Conservation (phyloP, 139 green algal species). For the Coccomyxa sp. region DNA sequence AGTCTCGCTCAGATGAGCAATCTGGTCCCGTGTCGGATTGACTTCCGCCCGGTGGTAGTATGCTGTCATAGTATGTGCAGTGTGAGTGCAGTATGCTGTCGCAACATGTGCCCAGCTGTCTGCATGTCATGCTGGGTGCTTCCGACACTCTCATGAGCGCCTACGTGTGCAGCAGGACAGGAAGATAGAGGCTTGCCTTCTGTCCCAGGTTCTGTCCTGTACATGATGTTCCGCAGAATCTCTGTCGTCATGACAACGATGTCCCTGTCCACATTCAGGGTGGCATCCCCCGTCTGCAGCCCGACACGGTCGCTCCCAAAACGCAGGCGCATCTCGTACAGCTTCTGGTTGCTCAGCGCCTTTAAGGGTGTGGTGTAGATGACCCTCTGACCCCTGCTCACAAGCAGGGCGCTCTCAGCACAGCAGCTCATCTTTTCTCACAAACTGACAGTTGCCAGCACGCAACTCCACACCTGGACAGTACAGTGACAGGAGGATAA, state of each 20-base stretch:
- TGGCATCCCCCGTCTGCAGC: slow-evolving; percentile 89
- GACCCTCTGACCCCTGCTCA: slow-evolving; percentile 60
- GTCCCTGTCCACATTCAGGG: slow-evolving; percentile 78
- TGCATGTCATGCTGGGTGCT: too few relatives aligned
- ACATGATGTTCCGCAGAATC: slow-evolving; percentile 98
- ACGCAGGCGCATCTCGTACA: slow-evolving; percentile 70
- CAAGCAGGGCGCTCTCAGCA: background rate
- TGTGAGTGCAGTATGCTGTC: too few relatives aligned
- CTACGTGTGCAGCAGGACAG: background rate
- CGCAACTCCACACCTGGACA: too few relatives aligned
- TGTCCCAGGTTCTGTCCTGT: slow-evolving; percentile 36
- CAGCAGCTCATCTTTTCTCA: background rate
- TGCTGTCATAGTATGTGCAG: too few relatives aligned
- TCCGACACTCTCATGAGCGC: background rate
- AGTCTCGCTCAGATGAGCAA: too few relatives aligned
- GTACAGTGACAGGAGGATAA: background rate
- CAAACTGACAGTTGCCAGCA: too few relatives aligned
- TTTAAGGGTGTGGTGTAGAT: slow-evolving; percentile 92
- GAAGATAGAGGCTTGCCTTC: background rate
- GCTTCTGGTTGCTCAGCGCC: slow-evolving; percentile 91
- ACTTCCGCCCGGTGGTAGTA: too few relatives aligned
- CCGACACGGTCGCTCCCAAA: slow-evolving; percentile 72
- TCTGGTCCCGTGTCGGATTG: too few relatives aligned
- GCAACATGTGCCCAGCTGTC: too few relatives aligned
- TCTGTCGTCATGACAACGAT: slow-evolving; percentile 97